Evolutionary conservation across 257 asterid genomes (phyloP), one percentile per base, ranked within the genome.

Genomic region (Fraxinus excelsior): DNA sequence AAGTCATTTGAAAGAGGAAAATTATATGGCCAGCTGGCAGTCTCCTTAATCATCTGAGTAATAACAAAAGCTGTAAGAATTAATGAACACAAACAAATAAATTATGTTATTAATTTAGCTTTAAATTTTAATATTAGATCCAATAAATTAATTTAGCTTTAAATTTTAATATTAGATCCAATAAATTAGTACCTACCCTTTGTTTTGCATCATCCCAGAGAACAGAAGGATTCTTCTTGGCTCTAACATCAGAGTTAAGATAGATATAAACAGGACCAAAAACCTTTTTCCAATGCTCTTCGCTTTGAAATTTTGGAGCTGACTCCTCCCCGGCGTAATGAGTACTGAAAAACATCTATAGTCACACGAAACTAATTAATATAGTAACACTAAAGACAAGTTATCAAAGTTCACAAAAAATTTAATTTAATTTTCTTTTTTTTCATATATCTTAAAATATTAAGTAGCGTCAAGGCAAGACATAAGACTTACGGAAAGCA

Each of bases 231-330:
- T 85, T 69, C 6, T n/a, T 14, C 31, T 34, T 84, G 29, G 89
- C 86, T 0, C 68, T 25, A 37, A 26, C 16, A 67, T 82, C 28
- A 2, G 94, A 84, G 78, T 92, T 92, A 5, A 90, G 77, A 73
- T 85, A 89, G 32, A 89, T 79, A 82, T 35, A 86, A 68, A 88
- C 85, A 0, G 97, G 96, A 0, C 97, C 97, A 3, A 89, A 32
- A 64, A 90, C 96, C 74, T 89, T 92, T 74, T 86, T 92, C 97
- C 97, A 92, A 42, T 88, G 35, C 16, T 90, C 93, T 32, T 81
- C 86, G 0, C 38, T 26, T 72, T 70, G 40, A 35, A 92, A 85
- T 74, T 80, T 80, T 72, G 88, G 40, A 4, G 86, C 80, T 31
- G 90, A 73, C 34, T 81, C 91, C 38, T 84, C 82, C 70, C 97